Evolutionary conservation across 495 filamentous ascomycete genomes (phyloP).

Genomic region (Neurospora cerealis): DNA sequence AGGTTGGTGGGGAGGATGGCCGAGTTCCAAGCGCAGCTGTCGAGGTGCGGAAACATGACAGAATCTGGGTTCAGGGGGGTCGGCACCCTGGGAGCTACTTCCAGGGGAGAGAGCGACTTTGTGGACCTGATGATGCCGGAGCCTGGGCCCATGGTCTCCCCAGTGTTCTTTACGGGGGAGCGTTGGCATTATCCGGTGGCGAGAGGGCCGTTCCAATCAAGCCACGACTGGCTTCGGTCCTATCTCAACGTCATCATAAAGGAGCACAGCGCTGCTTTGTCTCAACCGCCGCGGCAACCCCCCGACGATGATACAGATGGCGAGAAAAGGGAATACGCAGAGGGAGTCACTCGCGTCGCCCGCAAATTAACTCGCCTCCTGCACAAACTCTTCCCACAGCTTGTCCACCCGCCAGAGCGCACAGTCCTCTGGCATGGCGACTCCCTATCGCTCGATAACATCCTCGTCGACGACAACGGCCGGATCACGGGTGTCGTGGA

Average conservation of each 20-base stretch:
- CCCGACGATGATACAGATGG: conserved; percentile 9
- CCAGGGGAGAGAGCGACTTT: not conserved
- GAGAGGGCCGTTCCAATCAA: conserved; percentile 19
- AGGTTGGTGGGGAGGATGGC: conserved; percentile 28
- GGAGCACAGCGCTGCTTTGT: conserved; percentile 14
- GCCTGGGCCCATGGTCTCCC: conserved; percentile 17
- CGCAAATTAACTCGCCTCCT: conserved; percentile 17
- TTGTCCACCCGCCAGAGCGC: conserved; percentile 16
- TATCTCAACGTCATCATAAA: conserved; percentile 18
- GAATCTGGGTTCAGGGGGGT: conserved; percentile 24
- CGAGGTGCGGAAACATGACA: conserved; percentile 13
- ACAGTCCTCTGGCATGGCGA: conserved; percentile 39
- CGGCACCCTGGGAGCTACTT: conserved; percentile 17
- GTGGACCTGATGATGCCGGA: not conserved
- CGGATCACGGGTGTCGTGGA: conserved; percentile 38
- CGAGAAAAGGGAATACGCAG: conserved; percentile 18
- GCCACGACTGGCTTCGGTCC: conserved; percentile 21
- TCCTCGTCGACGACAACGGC: conserved; percentile 36
- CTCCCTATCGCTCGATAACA: conserved; percentile 34
- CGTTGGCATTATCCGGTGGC: conserved; percentile 17
- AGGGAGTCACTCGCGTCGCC: conserved; percentile 14
- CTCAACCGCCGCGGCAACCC: not conserved
- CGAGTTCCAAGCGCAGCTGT: conserved; percentile 23
- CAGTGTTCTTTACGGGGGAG: conserved; percentile 17
- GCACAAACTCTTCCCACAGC: conserved; percentile 18